These are phyloP conservation scores for Hyaloscypha finlandica DNA, from an alignment of 495 filamentous ascomycete genomes.

Conservation along the genomic window DNA sequence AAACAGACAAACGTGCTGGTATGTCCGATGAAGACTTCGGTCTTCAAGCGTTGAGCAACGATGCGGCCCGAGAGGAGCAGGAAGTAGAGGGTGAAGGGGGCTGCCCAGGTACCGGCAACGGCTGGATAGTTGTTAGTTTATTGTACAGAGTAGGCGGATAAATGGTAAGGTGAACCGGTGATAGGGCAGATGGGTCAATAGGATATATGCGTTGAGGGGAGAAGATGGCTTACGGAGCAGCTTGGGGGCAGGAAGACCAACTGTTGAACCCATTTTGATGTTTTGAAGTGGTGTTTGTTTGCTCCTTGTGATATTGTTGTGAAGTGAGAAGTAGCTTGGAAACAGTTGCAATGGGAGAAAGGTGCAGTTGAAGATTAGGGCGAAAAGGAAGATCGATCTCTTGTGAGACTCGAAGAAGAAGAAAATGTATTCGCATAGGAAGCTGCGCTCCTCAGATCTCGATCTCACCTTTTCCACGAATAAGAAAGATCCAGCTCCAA, in stretches of 20 bases:
- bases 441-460: neutral
- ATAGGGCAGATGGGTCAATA: neutral
- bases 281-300: neutral
- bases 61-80: conserved; percentile 19
- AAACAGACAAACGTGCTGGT: neutral
- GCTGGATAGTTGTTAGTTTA: conserved; percentile 5
- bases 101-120: conserved; percentile 20
- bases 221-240: conserved; percentile 20
- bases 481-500: neutral
- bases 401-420: no score
- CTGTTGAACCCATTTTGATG: neutral
- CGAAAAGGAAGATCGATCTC: no score
- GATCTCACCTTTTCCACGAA: neutral
- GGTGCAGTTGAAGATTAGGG: no score
- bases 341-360: no score
- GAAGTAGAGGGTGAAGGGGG: conserved; percentile 24
- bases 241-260: conserved; percentile 13
- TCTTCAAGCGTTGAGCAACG: conserved; percentile 10
- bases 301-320: neutral
- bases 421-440: neutral
- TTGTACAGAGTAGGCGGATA: neutral
- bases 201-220: neutral
- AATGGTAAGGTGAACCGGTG: neutral
- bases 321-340: neutral
- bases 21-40: conserved; percentile 10